Conservation (phyloP, 164 flowering plant species). For the Vitis vinifera region DNA sequence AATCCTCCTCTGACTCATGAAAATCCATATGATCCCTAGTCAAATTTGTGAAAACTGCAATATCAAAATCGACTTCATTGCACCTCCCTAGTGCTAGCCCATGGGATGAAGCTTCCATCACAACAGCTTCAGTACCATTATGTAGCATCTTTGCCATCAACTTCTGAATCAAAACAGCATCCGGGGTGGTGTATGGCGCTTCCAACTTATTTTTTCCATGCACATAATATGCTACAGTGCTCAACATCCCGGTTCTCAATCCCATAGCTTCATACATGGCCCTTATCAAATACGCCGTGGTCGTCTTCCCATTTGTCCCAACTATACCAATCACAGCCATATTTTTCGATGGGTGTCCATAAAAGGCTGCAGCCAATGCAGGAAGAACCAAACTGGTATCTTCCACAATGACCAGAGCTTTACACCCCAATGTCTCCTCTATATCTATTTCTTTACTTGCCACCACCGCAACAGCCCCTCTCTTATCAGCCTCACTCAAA, state of each 20-base stretch:
- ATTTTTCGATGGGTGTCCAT: constrained; percentile 64
- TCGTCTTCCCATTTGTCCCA: constrained; percentile 90
- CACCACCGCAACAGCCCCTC: constrained; percentile 97
- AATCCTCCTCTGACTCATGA: constrained; percentile 72
- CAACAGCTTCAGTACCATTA: constrained; percentile 95
- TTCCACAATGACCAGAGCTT: constrained; percentile 91
- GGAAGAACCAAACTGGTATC: constrained; percentile 80
- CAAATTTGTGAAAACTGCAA: constrained; percentile 86
- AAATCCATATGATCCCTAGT: constrained; percentile 69
- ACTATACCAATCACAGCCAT: constrained; percentile 93
- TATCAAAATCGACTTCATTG: constrained; percentile 86
- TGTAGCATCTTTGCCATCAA: constrained; percentile 93
- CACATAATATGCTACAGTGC: constrained; percentile 66
- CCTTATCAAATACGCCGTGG: constrained; percentile 71
- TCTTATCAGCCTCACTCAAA: constrained; percentile 89
- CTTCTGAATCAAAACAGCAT: constrained; percentile 84
- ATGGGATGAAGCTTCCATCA: constrained; percentile 84
- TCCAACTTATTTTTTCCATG: constrained; percentile 91
- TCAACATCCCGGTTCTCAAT: constrained; percentile 86
- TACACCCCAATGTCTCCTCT: constrained; percentile 83
- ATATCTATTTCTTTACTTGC: constrained; percentile 91
- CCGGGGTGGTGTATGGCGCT: constrained; percentile 53
- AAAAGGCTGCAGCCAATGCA: constrained; percentile 79
- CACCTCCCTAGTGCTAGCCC: constrained; percentile 71
- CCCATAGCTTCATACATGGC: constrained; percentile 95